These are phyloP conservation scores for Azolla pinnata DNA, from an alignment of 75 land plant genomes.

Conservation along the genomic window DNA sequence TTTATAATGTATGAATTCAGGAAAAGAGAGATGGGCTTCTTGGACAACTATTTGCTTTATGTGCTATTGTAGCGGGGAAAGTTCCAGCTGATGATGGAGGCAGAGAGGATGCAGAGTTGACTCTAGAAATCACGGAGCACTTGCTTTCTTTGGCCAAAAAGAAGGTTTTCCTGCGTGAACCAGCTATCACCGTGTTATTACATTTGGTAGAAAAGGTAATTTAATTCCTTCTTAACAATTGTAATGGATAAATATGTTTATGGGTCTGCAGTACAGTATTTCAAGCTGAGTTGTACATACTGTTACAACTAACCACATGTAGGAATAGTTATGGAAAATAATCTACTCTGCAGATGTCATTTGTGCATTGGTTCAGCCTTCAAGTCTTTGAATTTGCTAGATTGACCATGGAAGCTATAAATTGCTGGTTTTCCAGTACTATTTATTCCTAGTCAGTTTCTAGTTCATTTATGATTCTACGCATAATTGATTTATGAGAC, in stretches of 20 bases:
- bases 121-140: constrained; percentile 40
- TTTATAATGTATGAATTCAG: constrained; percentile 23
- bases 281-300: too few relatives aligned
- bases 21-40: constrained; percentile 79
- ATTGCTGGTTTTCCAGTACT: too few relatives aligned
- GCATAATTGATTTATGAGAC: too few relatives aligned
- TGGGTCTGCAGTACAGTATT: too few relatives aligned
- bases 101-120: constrained; percentile 11
- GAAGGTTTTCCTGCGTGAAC: constrained; percentile 79
- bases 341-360: too few relatives aligned
- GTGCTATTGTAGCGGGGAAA: constrained; percentile 71
- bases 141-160: constrained; percentile 56
- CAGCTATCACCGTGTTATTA: constrained; percentile 52
- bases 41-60: constrained; percentile 88
- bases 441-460: too few relatives aligned
- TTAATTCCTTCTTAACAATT: not conserved
- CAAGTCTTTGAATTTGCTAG: too few relatives aligned
- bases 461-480: too few relatives aligned
- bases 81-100: constrained; percentile 27
- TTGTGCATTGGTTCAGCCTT: too few relatives aligned
- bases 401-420: too few relatives aligned
- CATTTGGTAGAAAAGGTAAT: constrained; percentile 65
- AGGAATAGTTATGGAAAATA: too few relatives aligned
- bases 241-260: not conserved
- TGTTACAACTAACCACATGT: too few relatives aligned